These are phyloP conservation scores for Tricholoma saponaceum DNA, from an alignment of 768 basidiomycete genomes.

Conservation along the genomic window DNA sequence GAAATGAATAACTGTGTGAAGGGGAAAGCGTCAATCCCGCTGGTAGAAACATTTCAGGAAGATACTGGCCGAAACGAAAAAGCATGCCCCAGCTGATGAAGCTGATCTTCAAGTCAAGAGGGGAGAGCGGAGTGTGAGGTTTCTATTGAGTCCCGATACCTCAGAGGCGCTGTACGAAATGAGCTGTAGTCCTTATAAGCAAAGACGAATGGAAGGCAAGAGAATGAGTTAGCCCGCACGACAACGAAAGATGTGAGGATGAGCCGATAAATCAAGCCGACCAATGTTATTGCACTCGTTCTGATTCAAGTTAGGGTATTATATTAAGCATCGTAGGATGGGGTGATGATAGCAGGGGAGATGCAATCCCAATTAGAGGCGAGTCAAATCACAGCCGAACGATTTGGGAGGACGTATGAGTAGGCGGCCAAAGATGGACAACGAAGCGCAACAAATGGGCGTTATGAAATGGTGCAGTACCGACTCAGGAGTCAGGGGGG, in stretches of 20 bases:
- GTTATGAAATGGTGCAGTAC: no score
- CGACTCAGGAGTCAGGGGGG: no score
- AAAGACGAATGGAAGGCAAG: background rate
- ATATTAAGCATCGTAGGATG: no score
- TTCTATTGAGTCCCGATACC: constrained; percentile 23
- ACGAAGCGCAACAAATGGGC: no score
- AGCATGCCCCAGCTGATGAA: constrained; percentile 28
- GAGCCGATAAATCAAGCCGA: constrained; percentile 54
- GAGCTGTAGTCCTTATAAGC: constrained; percentile 19
- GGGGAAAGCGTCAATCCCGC: background rate
- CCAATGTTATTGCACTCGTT: constrained; percentile 50
- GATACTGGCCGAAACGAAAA: constrained; percentile 32
- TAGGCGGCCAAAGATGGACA: no score
- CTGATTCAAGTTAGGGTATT: no score
- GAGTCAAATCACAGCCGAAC: no score
- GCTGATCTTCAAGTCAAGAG: constrained; percentile 26
- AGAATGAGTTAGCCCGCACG: constrained; percentile 19
- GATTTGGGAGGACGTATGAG: no score
- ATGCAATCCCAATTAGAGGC: no score
- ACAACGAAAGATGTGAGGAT: constrained; percentile 40
- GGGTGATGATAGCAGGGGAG: no score
- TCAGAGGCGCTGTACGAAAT: constrained; percentile 26
- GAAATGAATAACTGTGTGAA: constrained; percentile 46
- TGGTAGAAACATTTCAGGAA: background rate
- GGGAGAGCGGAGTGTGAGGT: constrained; percentile 25